These are phyloP conservation scores for Cladosporium sp. DNA, from an alignment of 2,329 filamentous ascomycete genomes.

Conservation along the genomic window DNA sequence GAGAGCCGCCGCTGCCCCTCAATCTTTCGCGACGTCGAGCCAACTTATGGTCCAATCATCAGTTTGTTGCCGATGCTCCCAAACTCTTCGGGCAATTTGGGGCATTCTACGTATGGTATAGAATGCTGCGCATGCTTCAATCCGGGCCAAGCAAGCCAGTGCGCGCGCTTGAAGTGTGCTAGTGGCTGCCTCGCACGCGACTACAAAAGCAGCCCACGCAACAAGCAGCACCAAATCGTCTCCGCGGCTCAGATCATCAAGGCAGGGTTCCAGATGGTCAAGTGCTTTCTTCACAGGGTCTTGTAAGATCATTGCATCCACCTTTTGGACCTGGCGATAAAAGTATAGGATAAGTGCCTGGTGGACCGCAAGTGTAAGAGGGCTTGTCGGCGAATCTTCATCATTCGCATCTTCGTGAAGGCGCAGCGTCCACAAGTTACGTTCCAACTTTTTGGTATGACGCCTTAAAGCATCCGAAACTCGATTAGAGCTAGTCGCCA, in stretches of 20 bases:
- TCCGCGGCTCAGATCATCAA: not conserved
- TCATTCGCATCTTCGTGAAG: not conserved
- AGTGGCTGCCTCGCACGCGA: slow-evolving; percentile 9
- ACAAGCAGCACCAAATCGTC: slow-evolving; percentile 5
- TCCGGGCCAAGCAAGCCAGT: not conserved
- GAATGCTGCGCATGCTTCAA: slow-evolving; percentile 3
- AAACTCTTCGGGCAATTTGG: not conserved
- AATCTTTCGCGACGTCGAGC: slow-evolving; percentile 6
- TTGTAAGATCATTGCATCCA: slow-evolving; percentile 12
- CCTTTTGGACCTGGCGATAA: slow-evolving; percentile 6
- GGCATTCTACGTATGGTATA: slow-evolving; percentile 6
- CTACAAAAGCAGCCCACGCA: slow-evolving; percentile 8
- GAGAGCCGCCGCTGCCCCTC: not conserved
- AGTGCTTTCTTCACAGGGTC: slow-evolving; percentile 2
- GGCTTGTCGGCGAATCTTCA: not conserved
- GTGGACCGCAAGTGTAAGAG: not conserved
- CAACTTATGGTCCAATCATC: slow-evolving; percentile 9
- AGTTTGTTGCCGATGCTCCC: slow-evolving; percentile 4
- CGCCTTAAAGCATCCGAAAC: slow-evolving; percentile 10
- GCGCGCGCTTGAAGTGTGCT: not conserved
- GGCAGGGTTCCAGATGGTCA: not conserved
- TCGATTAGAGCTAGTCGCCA: not conserved
- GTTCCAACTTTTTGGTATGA: slow-evolving; percentile 7
- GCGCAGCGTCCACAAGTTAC: slow-evolving; percentile 4
- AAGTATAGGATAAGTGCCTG: slow-evolving; percentile 6